Evolutionary conservation across 129 eudicot genomes (phyloP).

Genomic region (Deinandra increscens): DNA sequence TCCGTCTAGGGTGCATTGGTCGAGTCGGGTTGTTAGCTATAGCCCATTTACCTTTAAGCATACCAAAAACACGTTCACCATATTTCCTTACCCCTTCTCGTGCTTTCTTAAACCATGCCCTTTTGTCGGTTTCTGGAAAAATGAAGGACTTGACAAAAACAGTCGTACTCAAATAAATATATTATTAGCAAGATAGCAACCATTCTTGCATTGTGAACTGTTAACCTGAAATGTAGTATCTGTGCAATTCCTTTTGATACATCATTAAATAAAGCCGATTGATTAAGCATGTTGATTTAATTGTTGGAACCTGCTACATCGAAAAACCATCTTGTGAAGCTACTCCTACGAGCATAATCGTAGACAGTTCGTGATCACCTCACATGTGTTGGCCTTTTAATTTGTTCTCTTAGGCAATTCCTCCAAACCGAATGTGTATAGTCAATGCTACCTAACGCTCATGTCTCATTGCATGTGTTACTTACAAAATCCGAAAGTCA

Average conservation of each 20-base stretch:
- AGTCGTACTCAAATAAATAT: neutral
- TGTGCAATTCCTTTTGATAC: neutral
- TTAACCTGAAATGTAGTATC: neutral
- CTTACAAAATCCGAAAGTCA: neutral
- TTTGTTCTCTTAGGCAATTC: neutral
- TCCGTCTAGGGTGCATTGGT: no score
- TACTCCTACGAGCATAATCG: neutral
- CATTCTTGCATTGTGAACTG: neutral
- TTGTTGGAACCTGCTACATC: neutral
- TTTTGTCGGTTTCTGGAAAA: neutral
- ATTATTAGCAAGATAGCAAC: neutral
- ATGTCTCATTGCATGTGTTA: neutral
- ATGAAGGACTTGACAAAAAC: neutral
- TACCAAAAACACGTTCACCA: neutral
- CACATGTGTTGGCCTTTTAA: neutral
- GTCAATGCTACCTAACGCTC: neutral
- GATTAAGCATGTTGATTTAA: neutral
- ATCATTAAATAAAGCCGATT: neutral
- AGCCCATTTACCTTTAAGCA: no score
- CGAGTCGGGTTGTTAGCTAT: no score
- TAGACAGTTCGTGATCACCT: neutral
- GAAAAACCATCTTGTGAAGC: neutral
- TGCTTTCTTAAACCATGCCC: neutral
- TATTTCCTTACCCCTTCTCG: neutral
- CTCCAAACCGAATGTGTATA: neutral